A percentile compares a stretch with the other conserved stretches of the same genome.
phyloP scores from a whole-genome alignment of 225 moss, liverwort and hornwort genomes.

The Thuidium tamariscinum region DNA sequence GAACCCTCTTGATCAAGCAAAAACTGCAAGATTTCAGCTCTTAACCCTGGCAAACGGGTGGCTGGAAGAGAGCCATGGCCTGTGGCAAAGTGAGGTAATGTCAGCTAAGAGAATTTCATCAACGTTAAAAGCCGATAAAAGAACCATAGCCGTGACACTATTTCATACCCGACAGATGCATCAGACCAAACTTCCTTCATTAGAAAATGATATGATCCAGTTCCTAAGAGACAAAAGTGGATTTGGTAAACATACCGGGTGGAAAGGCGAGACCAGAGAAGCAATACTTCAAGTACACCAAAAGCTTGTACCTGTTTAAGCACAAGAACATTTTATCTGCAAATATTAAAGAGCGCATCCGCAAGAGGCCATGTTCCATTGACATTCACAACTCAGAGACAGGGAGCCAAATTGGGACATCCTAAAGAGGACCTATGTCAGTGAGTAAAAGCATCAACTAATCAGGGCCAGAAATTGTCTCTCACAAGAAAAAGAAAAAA shows the following conservation, averaged over 20 bases:
- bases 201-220: neutral
- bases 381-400: neutral
- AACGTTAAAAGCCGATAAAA: neutral
- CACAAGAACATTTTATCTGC: neutral
- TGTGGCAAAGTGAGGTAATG: constrained; percentile 15
- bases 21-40: constrained; percentile 78
- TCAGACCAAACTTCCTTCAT: neutral
- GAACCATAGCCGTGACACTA: neutral
- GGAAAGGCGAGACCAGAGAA: constrained; percentile 90
- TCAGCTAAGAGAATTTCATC: neutral
- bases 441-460: neutral
- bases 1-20: constrained; percentile 67
- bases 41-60: constrained; percentile 57
- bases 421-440: neutral
- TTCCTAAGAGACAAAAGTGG: neutral
- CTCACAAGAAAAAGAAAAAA: neutral
- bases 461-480: neutral
- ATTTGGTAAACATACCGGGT: constrained; percentile 43
- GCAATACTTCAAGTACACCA: constrained; percentile 93
- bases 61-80: constrained; percentile 68
- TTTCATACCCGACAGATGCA: neutral
- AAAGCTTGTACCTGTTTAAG: constrained; percentile 75
- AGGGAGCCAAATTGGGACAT: neutral
- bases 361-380: neutral
- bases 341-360: neutral